phyloP scores from a whole-genome alignment of 768 basidiomycete species.

The Hypholoma sublateritium region DNA sequence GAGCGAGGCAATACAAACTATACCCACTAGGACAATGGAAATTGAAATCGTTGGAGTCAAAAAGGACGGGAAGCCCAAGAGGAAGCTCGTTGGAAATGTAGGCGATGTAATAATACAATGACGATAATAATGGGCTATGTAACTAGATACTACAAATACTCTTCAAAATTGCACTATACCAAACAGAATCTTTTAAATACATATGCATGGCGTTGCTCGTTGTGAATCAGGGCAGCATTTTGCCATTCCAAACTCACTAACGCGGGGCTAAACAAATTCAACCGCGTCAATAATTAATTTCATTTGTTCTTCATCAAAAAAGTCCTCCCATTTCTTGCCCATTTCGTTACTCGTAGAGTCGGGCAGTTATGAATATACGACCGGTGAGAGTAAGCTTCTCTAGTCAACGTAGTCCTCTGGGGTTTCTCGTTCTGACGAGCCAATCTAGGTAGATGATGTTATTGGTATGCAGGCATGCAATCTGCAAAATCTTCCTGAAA shows the following conservation, averaged over 20 bases:
- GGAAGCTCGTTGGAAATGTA: constrained; percentile 39
- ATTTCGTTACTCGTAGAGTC: no score
- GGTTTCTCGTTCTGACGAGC: no score
- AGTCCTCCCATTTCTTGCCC: no score
- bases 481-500: constrained; percentile 92
- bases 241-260: neutral
- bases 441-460: constrained; percentile 76
- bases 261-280: neutral
- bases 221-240: neutral
- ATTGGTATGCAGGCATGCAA: constrained; percentile 96
- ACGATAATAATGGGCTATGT: constrained; percentile 1
- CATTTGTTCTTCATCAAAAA: no score
- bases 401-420: no score
- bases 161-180: no score
- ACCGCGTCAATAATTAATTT: no score
- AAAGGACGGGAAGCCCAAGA: constrained; percentile 44
- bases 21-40: constrained; percentile 37
- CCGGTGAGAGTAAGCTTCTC: constrained; percentile 35
- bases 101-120: constrained; percentile 45
- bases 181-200: no score
- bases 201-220: neutral
- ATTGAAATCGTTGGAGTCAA: constrained; percentile 38
- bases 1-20: constrained; percentile 29
- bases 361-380: constrained; percentile 41
- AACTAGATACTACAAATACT: no score